A percentile compares a stretch with the other conserved stretches of the same genome.
phyloP scores from a whole-genome alignment of 1,139 yeast genomes.

The Geotrichum carabidarum region DNA sequence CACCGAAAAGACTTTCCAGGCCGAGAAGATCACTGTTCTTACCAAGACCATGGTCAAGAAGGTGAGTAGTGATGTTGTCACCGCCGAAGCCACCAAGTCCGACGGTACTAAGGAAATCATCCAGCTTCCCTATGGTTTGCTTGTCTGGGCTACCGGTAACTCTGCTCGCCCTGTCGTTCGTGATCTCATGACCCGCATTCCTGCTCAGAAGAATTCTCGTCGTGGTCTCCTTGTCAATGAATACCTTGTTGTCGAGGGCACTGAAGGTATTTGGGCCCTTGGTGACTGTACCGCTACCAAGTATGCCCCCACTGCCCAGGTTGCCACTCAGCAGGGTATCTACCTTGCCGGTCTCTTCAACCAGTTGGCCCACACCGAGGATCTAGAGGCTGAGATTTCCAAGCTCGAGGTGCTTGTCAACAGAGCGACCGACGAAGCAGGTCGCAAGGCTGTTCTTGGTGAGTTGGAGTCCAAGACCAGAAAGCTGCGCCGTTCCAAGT shows the following conservation, averaged over 20 bases:
- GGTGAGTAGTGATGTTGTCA: conserved; percentile 63
- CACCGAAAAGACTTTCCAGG: conserved; percentile 75
- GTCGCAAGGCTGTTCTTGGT: conserved; percentile 34
- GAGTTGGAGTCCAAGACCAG: conserved; percentile 40
- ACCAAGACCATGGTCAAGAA: conserved; percentile 85
- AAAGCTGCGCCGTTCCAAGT: conserved; percentile 56
- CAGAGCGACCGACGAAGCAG: conserved; percentile 34
- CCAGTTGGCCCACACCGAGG: conserved; percentile 63
- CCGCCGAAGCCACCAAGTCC: conserved; percentile 64
- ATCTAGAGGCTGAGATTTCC: conserved; percentile 45
- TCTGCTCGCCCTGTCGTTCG: conserved; percentile 77
- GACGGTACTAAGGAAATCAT: conserved; percentile 57
- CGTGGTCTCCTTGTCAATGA: conserved; percentile 87
- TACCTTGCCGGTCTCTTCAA: conserved; percentile 71
- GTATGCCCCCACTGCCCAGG: conserved; percentile 94
- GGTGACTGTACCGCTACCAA: conserved; percentile 93
- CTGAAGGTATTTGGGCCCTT: conserved; percentile 76
- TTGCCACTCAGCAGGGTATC: conserved; percentile 90
- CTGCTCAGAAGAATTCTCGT: conserved; percentile 80
- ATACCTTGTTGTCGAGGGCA: conserved; percentile 75
- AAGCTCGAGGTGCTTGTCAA: conserved; percentile 41
- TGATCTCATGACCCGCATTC: conserved; percentile 61
- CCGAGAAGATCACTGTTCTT: conserved; percentile 69
- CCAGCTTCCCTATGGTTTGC: conserved; percentile 80
- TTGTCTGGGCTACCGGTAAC: conserved; percentile 97